These are phyloP conservation scores for Fusarium keratoplasticum DNA, from an alignment of 2,329 filamentous ascomycete species.

Conservation along the genomic window DNA sequence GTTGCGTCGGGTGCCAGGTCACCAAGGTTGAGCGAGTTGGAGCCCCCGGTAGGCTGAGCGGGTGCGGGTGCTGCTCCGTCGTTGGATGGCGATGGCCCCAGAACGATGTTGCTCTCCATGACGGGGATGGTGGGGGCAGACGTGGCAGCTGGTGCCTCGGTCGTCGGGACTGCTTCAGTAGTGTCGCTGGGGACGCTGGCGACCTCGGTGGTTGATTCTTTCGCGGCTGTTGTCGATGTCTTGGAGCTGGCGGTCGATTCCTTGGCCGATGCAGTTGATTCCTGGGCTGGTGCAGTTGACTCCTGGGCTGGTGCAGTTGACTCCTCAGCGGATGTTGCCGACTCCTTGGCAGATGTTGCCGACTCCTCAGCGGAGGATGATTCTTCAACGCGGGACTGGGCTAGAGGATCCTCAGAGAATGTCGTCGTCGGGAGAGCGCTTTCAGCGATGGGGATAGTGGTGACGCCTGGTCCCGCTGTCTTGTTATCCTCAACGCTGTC, in stretches of 20 bases:
- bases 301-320: not conserved
- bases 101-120: conserved; percentile 34
- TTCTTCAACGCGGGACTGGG: conserved; percentile 3
- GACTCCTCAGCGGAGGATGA: not conserved
- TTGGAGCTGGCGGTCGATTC: not conserved
- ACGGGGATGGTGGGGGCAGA: conserved; percentile 30
- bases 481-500: not conserved
- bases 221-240: not conserved
- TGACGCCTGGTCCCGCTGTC: conserved; percentile 42
- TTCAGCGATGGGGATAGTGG: conserved; percentile 44
- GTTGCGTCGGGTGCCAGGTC: conserved; percentile 34
- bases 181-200: conserved; percentile 5
- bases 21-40: conserved; percentile 39
- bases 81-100: conserved; percentile 28
- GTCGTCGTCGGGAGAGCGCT: conserved; percentile 47
- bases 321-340: not conserved
- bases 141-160: not conserved
- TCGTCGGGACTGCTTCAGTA: not conserved
- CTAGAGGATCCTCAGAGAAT: conserved; percentile 32
- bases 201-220: not conserved
- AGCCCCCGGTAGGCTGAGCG: conserved; percentile 6
- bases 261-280: not conserved
- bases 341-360: not conserved
- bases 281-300: not conserved
- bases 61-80: not conserved